Evolutionary conservation across 371 early-diverging fungal genomes (phyloP).

Genomic region (Mortierella sp.): DNA sequence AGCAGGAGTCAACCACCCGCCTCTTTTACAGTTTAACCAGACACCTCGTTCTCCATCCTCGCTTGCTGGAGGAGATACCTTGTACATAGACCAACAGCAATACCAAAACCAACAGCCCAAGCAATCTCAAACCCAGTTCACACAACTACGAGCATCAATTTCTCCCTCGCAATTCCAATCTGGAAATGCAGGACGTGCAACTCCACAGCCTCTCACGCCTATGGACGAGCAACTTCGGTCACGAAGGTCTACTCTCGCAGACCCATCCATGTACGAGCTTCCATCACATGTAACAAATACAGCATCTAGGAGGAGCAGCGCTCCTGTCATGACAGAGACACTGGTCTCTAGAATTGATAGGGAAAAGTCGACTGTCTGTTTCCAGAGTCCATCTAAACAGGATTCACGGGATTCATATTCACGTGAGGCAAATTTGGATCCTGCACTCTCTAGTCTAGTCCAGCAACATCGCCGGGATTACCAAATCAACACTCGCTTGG

Average conservation of each 20-base stretch:
- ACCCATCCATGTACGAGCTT: slow-evolving; percentile 7
- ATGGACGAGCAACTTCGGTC: slow-evolving; percentile 13
- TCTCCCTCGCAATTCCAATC: not conserved
- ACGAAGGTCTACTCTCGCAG: slow-evolving; percentile 27
- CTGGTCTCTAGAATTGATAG: slow-evolving; percentile 49
- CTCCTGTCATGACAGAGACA: slow-evolving; percentile 37
- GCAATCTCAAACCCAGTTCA: not conserved
- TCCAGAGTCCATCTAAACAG: slow-evolving; percentile 29
- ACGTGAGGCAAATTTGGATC: slow-evolving; percentile 32
- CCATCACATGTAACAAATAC: not conserved
- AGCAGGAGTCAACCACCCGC: not conserved
- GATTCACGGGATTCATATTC: slow-evolving; percentile 19
- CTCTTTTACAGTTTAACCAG: not conserved
- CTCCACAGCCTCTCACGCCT: not conserved
- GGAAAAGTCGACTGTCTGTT: slow-evolving; percentile 46
- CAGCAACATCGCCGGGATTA: slow-evolving; percentile 50
- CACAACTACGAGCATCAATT: not conserved
- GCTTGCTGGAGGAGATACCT: slow-evolving; percentile 15
- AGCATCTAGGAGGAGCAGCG: slow-evolving; percentile 29
- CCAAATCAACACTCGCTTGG: slow-evolving; percentile 26
- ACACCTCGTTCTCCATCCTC: slow-evolving; percentile 18
- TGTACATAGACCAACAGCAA: slow-evolving; percentile 20
- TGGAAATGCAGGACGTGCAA: not conserved
- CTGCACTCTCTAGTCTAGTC: slow-evolving; percentile 32
- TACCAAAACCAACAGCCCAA: not conserved